Percentiles rank a stretch among this genome's conserved stretches.
These are phyloP conservation scores for Solanum dulcamara DNA, from an alignment of 257 asterid genomes.

Conservation along the genomic window DNA sequence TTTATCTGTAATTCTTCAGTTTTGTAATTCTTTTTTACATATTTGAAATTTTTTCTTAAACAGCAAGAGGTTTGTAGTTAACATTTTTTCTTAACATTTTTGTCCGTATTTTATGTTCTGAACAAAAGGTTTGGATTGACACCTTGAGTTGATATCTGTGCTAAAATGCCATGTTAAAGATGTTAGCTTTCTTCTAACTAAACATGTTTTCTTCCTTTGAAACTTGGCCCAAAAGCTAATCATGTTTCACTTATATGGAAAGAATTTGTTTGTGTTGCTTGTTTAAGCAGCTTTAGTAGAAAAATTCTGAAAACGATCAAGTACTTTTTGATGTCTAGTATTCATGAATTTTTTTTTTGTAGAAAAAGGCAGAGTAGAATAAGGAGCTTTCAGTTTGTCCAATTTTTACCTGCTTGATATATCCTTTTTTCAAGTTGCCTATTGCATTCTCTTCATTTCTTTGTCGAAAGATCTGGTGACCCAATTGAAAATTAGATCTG, in stretches of 20 bases:
- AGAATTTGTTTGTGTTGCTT: background rate
- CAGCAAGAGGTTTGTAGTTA: background rate
- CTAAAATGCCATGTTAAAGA: background rate
- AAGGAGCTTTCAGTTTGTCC: background rate
- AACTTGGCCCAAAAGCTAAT: background rate
- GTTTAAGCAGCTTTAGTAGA: background rate
- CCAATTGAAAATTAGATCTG: background rate
- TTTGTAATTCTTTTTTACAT: background rate
- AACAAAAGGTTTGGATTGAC: background rate
- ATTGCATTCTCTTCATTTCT: background rate
- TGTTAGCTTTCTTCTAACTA: background rate
- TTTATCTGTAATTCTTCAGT: background rate
- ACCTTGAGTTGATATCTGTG: background rate
- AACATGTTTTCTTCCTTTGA: background rate
- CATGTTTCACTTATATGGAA: background rate
- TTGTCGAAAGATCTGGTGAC: background rate
- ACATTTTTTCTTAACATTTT: no score
- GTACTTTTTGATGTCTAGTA: background rate
- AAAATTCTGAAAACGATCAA: background rate
- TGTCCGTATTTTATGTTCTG: background rate
- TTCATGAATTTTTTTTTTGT: background rate
- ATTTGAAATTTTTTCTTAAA: background rate
- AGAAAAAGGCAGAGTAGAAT: background rate
- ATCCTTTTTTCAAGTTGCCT: background rate
- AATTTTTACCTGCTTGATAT: background rate